Percentiles rank a stretch among this genome's conserved stretches.
Conservation (phyloP, 2,329 filamentous ascomycete species). For the Periconia sp. region DNA sequence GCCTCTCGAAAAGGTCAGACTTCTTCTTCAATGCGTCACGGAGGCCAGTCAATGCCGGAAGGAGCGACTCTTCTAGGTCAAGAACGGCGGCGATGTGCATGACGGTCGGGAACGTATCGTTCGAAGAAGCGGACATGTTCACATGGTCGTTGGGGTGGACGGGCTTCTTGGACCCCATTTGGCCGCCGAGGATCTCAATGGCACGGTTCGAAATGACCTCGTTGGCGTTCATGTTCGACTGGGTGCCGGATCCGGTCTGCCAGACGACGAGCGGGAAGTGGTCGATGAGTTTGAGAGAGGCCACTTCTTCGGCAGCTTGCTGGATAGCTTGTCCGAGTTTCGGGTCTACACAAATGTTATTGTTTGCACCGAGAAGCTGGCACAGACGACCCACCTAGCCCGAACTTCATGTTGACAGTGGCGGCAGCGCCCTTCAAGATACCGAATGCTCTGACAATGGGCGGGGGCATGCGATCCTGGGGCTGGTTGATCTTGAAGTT, state of each 20-base stretch:
- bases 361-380: conserved; percentile 2
- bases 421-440: conserved; percentile 97
- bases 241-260: conserved; percentile 98
- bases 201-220: conserved; percentile 99
- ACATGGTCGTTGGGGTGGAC: conserved; percentile 99
- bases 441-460: conserved; percentile 90
- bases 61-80: conserved; percentile 83
- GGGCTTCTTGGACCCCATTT: conserved; percentile 95
- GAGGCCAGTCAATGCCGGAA: conserved; percentile 82
- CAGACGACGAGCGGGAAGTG: conserved; percentile 99
- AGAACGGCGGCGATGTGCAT: conserved; percentile 99
- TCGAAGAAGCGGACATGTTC: conserved; percentile 98
- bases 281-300: conserved; percentile 89
- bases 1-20: conserved; percentile 85
- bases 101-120: conserved; percentile 98
- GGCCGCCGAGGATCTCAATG: conserved; percentile 94
- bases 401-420: conserved; percentile 92
- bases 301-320: conserved; percentile 91
- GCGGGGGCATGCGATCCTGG: conserved; percentile 95
- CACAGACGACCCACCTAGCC: conserved; percentile 68
- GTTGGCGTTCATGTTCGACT: conserved; percentile 99
- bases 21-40: conserved; percentile 86
- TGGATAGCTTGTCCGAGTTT: conserved; percentile 92
- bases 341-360: conserved; percentile 65
- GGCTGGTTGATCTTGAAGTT: conserved; percentile 99